Evolutionary conservation across 1,139 yeast species (phyloP), one percentile per base, ranked within the genome.

Genomic region (Suhomyces guaymorum): DNA sequence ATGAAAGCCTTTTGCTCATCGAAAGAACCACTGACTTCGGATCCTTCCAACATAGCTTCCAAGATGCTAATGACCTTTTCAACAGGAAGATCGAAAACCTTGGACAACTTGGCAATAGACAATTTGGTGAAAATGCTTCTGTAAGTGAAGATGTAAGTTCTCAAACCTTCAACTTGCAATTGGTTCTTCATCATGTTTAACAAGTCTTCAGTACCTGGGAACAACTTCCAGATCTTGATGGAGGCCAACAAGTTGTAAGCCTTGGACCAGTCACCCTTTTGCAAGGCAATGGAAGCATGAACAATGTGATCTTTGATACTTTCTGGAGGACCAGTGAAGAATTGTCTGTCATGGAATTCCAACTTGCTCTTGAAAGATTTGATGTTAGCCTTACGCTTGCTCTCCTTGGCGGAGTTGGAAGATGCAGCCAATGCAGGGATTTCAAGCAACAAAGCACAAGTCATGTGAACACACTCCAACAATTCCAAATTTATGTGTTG

Each of bases 311-410:
- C 99, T 57, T 95, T 84, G 35, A 95, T 86, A 63, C 92, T 87
- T 67, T 92, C 98, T 39, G 97, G 97, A 28, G 98, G 98, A 24
- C 98, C 98, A 47, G 90, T 88, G 72, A 92, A 92, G 44, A 84
- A 86, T 62, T 92, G 96, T 63, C 94, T 84, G 59, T 90, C 96
- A 57, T 87, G 90, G 70, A 85, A 86, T 58, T 92, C 98, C 51
- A 92, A 77, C 63, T 87, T 80, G 60, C 95, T 82, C 68, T 94
- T 83, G 73, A 92, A 89, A 23, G 96, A 87, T 66, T 88, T 89
- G 52, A 82, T 71, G 40, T 79, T 66, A 42, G 83, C 74, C 54
- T 80, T 76, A 64, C 86, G 81, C 65, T 78, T 81, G 38, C 61
- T 55, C 70, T 79, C 63, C 73, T 80, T 48, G 44, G 60, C 46